Conservation (phyloP, 73 alveolate species). For the Paramecium sonneborni region DNA sequence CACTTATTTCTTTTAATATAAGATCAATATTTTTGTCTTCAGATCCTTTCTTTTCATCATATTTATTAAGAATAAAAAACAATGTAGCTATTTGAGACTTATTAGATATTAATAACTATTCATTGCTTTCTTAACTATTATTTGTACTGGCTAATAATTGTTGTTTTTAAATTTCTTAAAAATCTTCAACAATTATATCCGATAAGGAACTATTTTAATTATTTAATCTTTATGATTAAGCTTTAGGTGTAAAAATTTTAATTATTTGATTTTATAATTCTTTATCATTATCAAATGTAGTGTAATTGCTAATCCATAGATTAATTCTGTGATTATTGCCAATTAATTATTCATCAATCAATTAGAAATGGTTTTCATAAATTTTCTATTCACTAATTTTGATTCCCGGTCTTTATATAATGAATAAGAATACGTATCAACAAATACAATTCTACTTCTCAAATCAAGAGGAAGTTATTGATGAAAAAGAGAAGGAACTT, state of each 20-base stretch:
- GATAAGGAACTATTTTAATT: not conserved
- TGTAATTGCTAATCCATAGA: slow-evolving; percentile 50
- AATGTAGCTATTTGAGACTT: not conserved
- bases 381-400: not conserved
- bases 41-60: slow-evolving; percentile 31
- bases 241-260: not conserved
- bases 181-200: not conserved
- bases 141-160: not conserved
- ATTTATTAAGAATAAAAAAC: not conserved
- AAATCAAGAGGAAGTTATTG: not conserved
- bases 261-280: not conserved
- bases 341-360: not conserved
- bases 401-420: not conserved
- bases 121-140: not conserved
- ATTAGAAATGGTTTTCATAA: not conserved
- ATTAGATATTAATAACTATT: not conserved
- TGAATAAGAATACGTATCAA: slow-evolving; percentile 3
- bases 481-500: not conserved
- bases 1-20: not conserved
- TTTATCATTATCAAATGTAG: slow-evolving; percentile 27
- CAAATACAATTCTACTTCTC: not conserved
- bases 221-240: too few species aligned
- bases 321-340: not conserved
- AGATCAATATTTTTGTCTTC: not conserved
- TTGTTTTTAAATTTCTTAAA: not conserved